Conservation (phyloP, 1,139 yeast species). For the Insectozyma bohioensis region DNA sequence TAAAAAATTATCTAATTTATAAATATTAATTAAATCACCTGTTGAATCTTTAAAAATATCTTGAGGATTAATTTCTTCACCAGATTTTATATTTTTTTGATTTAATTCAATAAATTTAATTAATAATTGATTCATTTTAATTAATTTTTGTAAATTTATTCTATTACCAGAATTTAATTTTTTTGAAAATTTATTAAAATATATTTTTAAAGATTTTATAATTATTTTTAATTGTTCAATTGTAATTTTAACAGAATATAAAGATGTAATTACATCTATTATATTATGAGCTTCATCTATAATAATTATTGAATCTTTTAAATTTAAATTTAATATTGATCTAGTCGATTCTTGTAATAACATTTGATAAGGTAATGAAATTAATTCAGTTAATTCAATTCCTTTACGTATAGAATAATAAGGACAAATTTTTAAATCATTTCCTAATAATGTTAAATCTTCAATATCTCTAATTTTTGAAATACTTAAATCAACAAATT, state of each 20-base stretch:
- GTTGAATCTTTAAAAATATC: slow-evolving; percentile 59
- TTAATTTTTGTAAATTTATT: slow-evolving; percentile 63
- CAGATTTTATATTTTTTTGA: slow-evolving; percentile 39
- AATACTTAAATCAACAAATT: slow-evolving; percentile 60
- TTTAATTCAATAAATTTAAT: slow-evolving; percentile 39
- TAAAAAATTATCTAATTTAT: slow-evolving; percentile 64
- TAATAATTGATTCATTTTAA: slow-evolving; percentile 55
- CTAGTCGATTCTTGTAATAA: slow-evolving; percentile 67
- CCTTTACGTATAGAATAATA: slow-evolving; percentile 72
- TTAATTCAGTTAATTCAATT: slow-evolving; percentile 61
- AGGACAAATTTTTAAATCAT: slow-evolving; percentile 64
- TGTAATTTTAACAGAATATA: slow-evolving; percentile 65
- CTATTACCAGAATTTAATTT: slow-evolving; percentile 75
- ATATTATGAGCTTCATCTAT: slow-evolving; percentile 95
- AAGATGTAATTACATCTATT: slow-evolving; percentile 69
- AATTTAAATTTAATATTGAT: slow-evolving; percentile 54
- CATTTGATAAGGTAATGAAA: slow-evolving; percentile 85
- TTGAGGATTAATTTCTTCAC: slow-evolving; percentile 51
- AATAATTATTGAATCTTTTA: slow-evolving; percentile 67
- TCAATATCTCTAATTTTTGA: slow-evolving; percentile 79
- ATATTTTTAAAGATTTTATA: slow-evolving; percentile 49
- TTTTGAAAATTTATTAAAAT: slow-evolving; percentile 58
- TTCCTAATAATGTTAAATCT: slow-evolving; percentile 67
- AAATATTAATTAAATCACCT: slow-evolving; percentile 71
- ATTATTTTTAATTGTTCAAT: slow-evolving; percentile 46